These are phyloP conservation scores for Chaetomium tenue DNA, from an alignment of 495 filamentous ascomycete species.

Conservation along the genomic window DNA sequence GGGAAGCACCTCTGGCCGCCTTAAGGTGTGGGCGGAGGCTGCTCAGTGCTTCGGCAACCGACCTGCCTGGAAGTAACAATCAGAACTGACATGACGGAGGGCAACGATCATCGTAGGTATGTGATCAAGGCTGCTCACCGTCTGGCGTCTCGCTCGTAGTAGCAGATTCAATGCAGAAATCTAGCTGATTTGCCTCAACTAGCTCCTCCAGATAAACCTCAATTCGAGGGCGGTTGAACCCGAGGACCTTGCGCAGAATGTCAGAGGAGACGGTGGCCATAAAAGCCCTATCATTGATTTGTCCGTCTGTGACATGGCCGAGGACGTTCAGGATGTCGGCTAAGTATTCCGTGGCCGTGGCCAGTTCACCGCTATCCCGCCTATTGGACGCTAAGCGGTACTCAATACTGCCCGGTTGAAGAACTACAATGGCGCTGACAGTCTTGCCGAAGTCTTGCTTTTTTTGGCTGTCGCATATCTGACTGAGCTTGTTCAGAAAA, in stretches of 20 bases:
- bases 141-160: not conserved
- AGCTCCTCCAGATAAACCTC: not conserved
- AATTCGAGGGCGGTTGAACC: slow-evolving; percentile 18
- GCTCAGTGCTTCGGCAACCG: not conserved
- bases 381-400: slow-evolving; percentile 32
- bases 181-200: not conserved
- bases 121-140: slow-evolving; percentile 6
- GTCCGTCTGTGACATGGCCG: not conserved
- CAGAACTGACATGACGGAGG: not conserved
- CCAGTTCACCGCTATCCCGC: slow-evolving; percentile 3
- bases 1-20: not conserved
- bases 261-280: not conserved
- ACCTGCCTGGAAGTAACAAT: not conserved
- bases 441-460: slow-evolving; percentile 16
- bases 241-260: slow-evolving; percentile 16
- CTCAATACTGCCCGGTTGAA: slow-evolving; percentile 25
- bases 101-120: too few species aligned
- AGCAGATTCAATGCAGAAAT: not conserved
- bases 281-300: not conserved
- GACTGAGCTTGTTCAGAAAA: slow-evolving; percentile 33
- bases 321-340: slow-evolving; percentile 14
- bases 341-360: not conserved
- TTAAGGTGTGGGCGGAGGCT: slow-evolving; percentile 7
- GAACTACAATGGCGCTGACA: slow-evolving; percentile 26
- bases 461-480: slow-evolving; percentile 29